phyloP scores from a whole-genome alignment of 176 grass and related monocot genomes.

The Triticum timopheevii region DNA sequence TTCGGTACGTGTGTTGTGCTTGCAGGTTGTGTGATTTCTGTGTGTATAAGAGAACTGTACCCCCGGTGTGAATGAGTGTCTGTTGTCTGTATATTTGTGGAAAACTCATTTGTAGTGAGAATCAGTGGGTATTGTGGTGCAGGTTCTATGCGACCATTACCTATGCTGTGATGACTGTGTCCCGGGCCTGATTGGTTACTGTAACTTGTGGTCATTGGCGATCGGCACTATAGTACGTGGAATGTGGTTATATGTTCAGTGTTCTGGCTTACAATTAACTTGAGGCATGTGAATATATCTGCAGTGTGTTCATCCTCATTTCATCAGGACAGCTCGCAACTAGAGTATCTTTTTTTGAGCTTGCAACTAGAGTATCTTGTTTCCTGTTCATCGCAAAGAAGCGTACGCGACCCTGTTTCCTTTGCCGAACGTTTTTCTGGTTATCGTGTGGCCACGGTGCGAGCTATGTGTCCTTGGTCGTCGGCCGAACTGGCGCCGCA shows the following conservation, averaged over 20 bases:
- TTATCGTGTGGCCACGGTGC: not conserved
- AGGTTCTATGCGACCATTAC: too few species aligned
- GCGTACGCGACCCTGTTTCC: not conserved
- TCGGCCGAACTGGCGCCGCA: not conserved
- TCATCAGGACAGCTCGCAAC: too few species aligned
- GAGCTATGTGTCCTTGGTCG: not conserved
- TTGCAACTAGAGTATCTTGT: too few species aligned
- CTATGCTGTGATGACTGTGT: too few species aligned
- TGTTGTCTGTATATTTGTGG: not conserved
- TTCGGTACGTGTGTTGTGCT: not conserved
- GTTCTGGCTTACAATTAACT: not conserved
- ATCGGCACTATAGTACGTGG: too few species aligned
- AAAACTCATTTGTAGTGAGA: not conserved
- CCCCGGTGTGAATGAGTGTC: not conserved
- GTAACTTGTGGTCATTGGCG: not conserved
- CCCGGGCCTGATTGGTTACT: not conserved
- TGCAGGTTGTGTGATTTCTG: constrained; percentile 16
- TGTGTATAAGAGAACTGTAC: not conserved
- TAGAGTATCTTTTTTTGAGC: too few species aligned
- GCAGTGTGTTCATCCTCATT: too few species aligned
- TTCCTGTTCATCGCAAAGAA: not conserved
- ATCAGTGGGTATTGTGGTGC: not conserved
- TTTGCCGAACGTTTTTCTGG: not conserved
- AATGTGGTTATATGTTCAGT: not conserved
- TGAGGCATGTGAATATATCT: not conserved